phyloP scores from a whole-genome alignment of 352 stramenopile species.

The Phytopythium cucurbitacearum region DNA sequence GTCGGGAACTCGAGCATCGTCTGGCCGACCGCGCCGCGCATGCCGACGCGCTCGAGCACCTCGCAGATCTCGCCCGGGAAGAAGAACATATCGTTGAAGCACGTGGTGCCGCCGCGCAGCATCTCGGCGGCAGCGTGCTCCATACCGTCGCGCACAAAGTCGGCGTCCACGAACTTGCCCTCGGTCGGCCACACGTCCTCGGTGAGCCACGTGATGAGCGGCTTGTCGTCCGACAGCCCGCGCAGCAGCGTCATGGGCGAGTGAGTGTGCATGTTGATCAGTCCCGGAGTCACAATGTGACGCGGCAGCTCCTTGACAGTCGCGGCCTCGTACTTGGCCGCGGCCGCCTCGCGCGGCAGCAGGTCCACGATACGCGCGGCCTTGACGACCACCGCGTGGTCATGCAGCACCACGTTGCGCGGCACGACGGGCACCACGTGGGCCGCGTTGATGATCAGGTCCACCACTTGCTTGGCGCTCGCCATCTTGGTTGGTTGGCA shows the following conservation, averaged over 20 bases:
- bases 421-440: constrained; percentile 83
- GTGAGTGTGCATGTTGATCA: constrained; percentile 88
- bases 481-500: constrained; percentile 11
- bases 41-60: constrained; percentile 57
- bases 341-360: constrained; percentile 50
- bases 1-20: constrained; percentile 76
- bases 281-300: constrained; percentile 80
- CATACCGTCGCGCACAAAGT: constrained; percentile 74
- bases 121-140: constrained; percentile 84
- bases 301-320: constrained; percentile 40
- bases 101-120: constrained; percentile 85
- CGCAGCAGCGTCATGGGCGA: constrained; percentile 83
- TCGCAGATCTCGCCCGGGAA: constrained; percentile 54
- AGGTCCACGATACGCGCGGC: constrained; percentile 73
- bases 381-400: constrained; percentile 74
- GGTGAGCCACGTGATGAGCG: constrained; percentile 75
- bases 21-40: constrained; percentile 66
- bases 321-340: constrained; percentile 37
- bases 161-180: constrained; percentile 58
- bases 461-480: constrained; percentile 26
- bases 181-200: constrained; percentile 88
- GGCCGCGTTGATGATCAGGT: constrained; percentile 73
- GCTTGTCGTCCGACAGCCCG: constrained; percentile 85
- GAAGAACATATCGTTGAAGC: constrained; percentile 92
- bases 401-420: constrained; percentile 54